Base-by-base conservation (phyloP, 768 basidiomycete species). In the Zangia roseola region DNA sequence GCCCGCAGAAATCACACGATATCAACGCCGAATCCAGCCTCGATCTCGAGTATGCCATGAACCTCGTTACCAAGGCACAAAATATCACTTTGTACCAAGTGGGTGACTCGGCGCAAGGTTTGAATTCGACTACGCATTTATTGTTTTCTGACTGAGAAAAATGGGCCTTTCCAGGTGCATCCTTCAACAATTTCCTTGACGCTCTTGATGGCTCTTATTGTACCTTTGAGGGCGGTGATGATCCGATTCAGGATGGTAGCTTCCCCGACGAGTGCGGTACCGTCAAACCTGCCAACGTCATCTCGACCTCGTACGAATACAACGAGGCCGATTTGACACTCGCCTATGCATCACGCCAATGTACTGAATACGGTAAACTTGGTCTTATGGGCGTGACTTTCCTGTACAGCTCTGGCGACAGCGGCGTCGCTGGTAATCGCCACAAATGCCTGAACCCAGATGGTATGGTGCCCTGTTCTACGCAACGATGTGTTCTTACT, bases 11-110 rank as follows among this genome's bases (percentile, higher is more conserved):
- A 35, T 63, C 55, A 19, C 73, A 74, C 40, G 35, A 34, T 16
- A 56, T 59, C 36, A 82, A 85, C 43, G 81, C 75, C n/a, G 88
- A 88, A 71, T 83, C 85, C 23, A 75, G 84, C 58, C 76, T 90
- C 4, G 88, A 90, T 60, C 78, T 88, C 19, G 78, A 88, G 65
- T 88, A 86, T 45, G 79, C 72, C 10, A 80, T 89, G 56, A 74
- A 76, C 9, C 67, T 80, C 42, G 64, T 68, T 4, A 70, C 68
- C 1, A 50, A 56, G 12, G 63, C 58, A 31, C 75, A 72, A 54
- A 57, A 61, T 0, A 37, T 76, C 21, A 69, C 64, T n/a, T 47
- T 76, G 31, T 68, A 71, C 20, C 73, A 76, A 55, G 64, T 72
- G 12, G 74, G 74, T 30, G 74, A 76, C 55, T 24, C 61, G 14